Evolutionary conservation across 2,329 filamentous ascomycete species (phyloP).

Genomic region (Colletotrichum sp.): DNA sequence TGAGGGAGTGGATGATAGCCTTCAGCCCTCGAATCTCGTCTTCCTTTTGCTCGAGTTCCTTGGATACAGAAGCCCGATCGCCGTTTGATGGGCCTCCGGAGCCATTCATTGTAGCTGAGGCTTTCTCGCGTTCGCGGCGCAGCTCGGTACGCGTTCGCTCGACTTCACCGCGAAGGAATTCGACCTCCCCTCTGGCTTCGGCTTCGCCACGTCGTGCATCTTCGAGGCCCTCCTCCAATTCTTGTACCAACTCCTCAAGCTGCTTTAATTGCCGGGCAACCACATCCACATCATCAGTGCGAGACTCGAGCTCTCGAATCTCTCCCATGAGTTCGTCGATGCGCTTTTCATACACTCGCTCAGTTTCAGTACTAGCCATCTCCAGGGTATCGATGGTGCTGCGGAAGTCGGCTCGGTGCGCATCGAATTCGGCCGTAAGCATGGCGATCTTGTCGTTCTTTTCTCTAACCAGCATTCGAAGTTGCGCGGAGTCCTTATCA

Average conservation of each 20-base stretch:
- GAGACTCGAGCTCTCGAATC: conserved; percentile 80
- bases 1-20: conserved; percentile 96
- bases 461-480: conserved; percentile 84
- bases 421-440: conserved; percentile 93
- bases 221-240: conserved; percentile 95
- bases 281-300: conserved; percentile 87
- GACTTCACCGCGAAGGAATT: conserved; percentile 93
- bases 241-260: conserved; percentile 93
- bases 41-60: conserved; percentile 91
- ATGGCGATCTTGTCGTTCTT: conserved; percentile 97
- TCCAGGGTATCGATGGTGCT: conserved; percentile 97
- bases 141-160: conserved; percentile 90
- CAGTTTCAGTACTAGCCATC: conserved; percentile 92
- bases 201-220: conserved; percentile 93
- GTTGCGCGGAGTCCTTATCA: conserved; percentile 75
- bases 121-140: conserved; percentile 85
- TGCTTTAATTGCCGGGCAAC: conserved; percentile 93
- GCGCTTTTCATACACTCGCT: conserved; percentile 93
- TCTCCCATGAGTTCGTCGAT: conserved; percentile 87
- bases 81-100: conserved; percentile 29
- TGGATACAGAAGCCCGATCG: conserved; percentile 58
- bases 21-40: conserved; percentile 97
- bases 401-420: conserved; percentile 92
- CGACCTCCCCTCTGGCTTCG: conserved; percentile 93
- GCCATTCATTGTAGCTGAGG: conserved; percentile 64